Conservation (phyloP, 169 alveolate genomes). For the Plasmodium vivax region DNA sequence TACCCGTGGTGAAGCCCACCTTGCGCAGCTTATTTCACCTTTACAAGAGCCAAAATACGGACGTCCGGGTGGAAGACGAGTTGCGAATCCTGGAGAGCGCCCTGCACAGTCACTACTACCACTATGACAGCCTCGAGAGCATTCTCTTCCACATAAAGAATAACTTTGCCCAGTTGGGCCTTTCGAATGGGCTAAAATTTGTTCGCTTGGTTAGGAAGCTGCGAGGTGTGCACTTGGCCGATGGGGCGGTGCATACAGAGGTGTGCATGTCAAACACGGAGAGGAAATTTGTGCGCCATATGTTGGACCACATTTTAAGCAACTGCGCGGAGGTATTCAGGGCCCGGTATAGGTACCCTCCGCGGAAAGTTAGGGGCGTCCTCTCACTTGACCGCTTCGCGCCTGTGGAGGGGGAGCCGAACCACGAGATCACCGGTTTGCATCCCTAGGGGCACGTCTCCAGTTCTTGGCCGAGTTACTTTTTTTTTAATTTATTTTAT, state of each 20-base stretch:
- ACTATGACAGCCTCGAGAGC: slow-evolving; percentile 34
- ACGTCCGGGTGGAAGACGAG: slow-evolving; percentile 35
- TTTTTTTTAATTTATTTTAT: neutral
- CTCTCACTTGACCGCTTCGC: neutral
- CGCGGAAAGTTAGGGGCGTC: slow-evolving; percentile 25
- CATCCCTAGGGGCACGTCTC: neutral
- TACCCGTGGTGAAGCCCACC: neutral
- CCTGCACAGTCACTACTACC: slow-evolving; percentile 9
- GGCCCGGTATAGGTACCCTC: slow-evolving; percentile 18
- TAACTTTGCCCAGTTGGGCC: slow-evolving; percentile 18
- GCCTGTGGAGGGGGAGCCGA: neutral
- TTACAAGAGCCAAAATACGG: slow-evolving; percentile 27
- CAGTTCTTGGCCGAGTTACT: neutral
- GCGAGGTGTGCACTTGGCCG: neutral
- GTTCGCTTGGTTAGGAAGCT: slow-evolving; percentile 3
- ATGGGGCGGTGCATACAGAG: neutral
- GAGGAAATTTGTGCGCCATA: neutral
- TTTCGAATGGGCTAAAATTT: slow-evolving; percentile 21
- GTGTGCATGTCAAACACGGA: neutral
- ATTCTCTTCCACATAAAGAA: slow-evolving; percentile 66
- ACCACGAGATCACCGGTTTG: neutral
- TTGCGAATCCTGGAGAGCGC: slow-evolving; percentile 5
- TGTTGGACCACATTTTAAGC: slow-evolving; percentile 42
- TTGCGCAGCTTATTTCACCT: neutral
- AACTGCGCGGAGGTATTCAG: neutral